Evolutionary conservation across 2,329 filamentous ascomycete species (phyloP), one percentile per base, ranked within the genome.

Genomic region (Pyricularia grisea): DNA sequence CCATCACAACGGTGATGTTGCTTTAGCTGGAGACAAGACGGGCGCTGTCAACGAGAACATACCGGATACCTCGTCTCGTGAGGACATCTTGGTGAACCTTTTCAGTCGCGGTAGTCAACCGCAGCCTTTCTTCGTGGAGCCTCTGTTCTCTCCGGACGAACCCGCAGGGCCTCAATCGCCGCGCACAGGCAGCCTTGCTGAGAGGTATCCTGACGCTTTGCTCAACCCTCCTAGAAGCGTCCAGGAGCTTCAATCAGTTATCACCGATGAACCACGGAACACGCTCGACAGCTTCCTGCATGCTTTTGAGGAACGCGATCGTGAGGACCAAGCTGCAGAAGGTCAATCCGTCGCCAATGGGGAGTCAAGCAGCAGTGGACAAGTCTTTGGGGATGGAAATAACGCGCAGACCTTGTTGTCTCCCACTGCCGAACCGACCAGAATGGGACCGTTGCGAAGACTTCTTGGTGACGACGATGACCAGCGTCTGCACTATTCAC

Each of bases 1-100:
- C 63, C 84, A 86, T 67, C 77, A 80, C 4, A 86, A 89, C 71
- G 90, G 90, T 1, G 89, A 91, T 66, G 81, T 90, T 69, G 83
- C 89, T 61, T 80, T 94, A 17, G 79, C 84, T 1, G 86, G 90
- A 70, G 87, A 85, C 9, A 83, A 84, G 27, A 76, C 76, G 64
- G 83, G 85, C 1, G 85, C 88, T 4, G 81, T 92, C 63, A 85
- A 83, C 68, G 84, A 87, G 61, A 87, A 89, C 73, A 81, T 82
- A 33, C 82, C 84, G 11, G 90, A 92, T 67, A 72, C 70, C 65
- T 73, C 71, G 64, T 67, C 67, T 69, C 71, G 72, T 58, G 69
- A 72, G 42, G 69, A 72, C 31, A 67, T 71, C 33, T 65, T 73
- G 69, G 63, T 70, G 23, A 69, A 81, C 25, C 74, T 87, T 3